Conservation (phyloP, 2,329 filamentous ascomycete species). For the Fusarium stilboides region DNA sequence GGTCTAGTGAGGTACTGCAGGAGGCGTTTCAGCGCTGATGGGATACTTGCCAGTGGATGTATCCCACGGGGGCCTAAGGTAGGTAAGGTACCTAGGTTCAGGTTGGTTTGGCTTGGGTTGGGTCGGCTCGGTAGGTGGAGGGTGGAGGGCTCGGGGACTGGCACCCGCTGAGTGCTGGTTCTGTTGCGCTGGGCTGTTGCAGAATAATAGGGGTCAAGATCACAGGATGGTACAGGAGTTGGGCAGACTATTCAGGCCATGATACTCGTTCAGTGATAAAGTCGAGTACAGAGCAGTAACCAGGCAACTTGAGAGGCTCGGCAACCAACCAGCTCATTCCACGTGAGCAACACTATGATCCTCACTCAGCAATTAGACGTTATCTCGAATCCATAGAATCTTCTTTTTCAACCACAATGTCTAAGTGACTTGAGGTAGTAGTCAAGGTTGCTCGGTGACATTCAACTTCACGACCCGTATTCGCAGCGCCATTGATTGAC, state of each 20-base stretch:
- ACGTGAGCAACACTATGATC: constrained; percentile 5
- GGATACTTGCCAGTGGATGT: constrained; percentile 39
- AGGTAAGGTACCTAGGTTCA: not conserved
- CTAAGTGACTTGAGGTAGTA: constrained; percentile 16
- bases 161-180: constrained; percentile 24
- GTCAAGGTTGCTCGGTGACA: constrained; percentile 39
- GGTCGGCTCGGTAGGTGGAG: constrained; percentile 35
- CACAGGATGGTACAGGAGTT: constrained; percentile 20
- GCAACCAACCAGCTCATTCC: constrained; percentile 29
- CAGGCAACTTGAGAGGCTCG: constrained; percentile 22
- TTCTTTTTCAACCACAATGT: constrained; percentile 14
- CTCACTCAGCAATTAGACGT: constrained; percentile 23
- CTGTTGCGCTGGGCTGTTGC: constrained; percentile 44
- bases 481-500: not conserved
- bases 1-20: constrained; percentile 33
- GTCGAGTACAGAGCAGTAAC: not conserved
- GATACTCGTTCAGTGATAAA: not conserved
- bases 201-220: constrained; percentile 48
- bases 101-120: too few species aligned
- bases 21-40: constrained; percentile 34
- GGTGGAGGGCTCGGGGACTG: constrained; percentile 34
- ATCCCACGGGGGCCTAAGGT: constrained; percentile 20
- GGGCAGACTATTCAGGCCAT: constrained; percentile 3
- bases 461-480: constrained; percentile 1
- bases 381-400: not conserved